Conservation (phyloP, 345 rosid species). For the Reutealis trisperma region DNA sequence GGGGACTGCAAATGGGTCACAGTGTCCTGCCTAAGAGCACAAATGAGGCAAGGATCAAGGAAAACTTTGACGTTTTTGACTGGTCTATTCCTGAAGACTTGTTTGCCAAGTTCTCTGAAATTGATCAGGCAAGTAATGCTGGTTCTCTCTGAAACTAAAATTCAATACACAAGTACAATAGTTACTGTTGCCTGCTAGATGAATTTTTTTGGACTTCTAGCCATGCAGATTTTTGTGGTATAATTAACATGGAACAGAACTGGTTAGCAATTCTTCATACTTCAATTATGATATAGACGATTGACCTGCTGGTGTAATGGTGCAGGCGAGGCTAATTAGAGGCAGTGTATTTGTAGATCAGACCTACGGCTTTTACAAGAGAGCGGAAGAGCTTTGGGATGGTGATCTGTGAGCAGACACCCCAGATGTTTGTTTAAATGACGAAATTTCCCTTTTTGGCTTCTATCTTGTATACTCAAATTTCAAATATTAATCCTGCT, state of each 20-base stretch:
- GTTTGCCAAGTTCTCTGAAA: conserved; percentile 61
- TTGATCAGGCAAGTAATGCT: conserved; percentile 54
- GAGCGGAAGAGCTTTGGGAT: conserved; percentile 54
- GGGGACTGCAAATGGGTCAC: conserved; percentile 67
- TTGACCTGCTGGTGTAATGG: background rate
- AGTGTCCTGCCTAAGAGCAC: conserved; percentile 70
- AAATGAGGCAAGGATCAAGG: conserved; percentile 43
- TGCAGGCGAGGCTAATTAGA: conserved; percentile 38
- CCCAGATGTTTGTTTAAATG: too few relatives aligned
- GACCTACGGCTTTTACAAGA: conserved; percentile 40
- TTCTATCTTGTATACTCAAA: background rate
- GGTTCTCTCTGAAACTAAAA: background rate
- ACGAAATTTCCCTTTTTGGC: background rate
- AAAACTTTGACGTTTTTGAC: conserved; percentile 56
- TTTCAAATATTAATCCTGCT: background rate
- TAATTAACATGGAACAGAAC: background rate
- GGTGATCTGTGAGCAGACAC: conserved; percentile 34
- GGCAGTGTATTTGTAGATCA: conserved; percentile 43
- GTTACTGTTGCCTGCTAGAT: background rate
- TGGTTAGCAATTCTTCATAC: background rate
- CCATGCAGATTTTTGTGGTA: background rate
- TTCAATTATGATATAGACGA: background rate
- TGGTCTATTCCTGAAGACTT: conserved; percentile 78
- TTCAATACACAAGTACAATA: background rate
- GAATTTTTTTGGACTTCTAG: too few relatives aligned